These are phyloP conservation scores for Rutidosis leptorrhynchoides DNA, from an alignment of 129 eudicot genomes.

Conservation along the genomic window DNA sequence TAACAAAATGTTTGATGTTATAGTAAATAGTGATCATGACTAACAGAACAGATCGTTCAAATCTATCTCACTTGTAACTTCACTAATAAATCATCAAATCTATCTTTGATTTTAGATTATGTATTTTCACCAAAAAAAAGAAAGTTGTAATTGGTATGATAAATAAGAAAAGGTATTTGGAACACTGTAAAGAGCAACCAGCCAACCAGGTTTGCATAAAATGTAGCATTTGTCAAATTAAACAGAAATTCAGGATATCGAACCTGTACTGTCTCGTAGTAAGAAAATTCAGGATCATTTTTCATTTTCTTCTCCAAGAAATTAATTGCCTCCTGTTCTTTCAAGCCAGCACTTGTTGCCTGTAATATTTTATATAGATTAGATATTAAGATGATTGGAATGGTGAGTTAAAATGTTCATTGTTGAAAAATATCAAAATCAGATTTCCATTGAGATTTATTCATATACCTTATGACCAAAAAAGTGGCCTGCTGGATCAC, in stretches of 20 bases:
- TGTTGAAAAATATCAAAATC: too few relatives aligned
- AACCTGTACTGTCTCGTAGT: slow-evolving; percentile 95
- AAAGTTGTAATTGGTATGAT: neutral
- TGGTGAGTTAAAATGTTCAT: neutral
- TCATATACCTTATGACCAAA: slow-evolving; percentile 81
- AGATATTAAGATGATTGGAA: slow-evolving; percentile 13
- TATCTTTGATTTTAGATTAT: too few relatives aligned
- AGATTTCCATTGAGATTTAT: neutral
- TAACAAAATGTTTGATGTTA: slow-evolving; percentile 12
- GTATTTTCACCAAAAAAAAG: too few relatives aligned
- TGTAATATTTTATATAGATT: slow-evolving; percentile 18
- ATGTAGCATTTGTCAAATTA: neutral
- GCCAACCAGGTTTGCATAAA: neutral
- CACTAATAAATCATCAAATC: too few relatives aligned
- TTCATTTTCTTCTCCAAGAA: slow-evolving; percentile 98
- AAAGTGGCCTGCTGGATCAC: slow-evolving; percentile 99
- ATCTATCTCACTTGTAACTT: too few relatives aligned
- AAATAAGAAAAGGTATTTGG: neutral
- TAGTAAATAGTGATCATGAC: neutral
- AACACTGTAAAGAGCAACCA: neutral
- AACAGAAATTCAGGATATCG: slow-evolving; percentile 2
- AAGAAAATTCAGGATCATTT: slow-evolving; percentile 87
- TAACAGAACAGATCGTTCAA: neutral
- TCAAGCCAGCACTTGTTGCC: slow-evolving; percentile 99
- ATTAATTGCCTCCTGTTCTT: slow-evolving; percentile 97